Percentiles rank a stretch among this genome's conserved stretches.
These are phyloP conservation scores for Nadsonia commutata DNA, from an alignment of 1,139 yeast species.

Conservation along the genomic window DNA sequence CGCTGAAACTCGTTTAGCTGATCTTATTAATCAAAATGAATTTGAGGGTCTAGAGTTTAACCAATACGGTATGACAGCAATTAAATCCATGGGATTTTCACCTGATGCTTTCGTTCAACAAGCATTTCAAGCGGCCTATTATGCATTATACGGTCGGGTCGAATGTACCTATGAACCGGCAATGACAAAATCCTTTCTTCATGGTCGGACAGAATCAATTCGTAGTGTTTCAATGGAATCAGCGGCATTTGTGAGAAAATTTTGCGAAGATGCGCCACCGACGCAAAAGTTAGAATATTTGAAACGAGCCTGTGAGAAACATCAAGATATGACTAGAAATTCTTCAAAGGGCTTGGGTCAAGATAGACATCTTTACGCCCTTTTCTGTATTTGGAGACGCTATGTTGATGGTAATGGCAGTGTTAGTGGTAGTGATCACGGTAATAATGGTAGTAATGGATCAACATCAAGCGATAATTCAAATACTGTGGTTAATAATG, in stretches of 20 bases:
- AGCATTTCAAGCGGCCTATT: constrained; percentile 89
- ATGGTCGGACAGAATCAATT: constrained; percentile 88
- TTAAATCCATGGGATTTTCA: constrained; percentile 74
- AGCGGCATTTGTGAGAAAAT: constrained; percentile 67
- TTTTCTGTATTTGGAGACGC: constrained; percentile 80
- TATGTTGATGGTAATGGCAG: constrained; percentile 32
- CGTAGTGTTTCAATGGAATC: constrained; percentile 74
- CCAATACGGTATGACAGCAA: constrained; percentile 59
- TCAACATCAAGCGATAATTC: constrained; percentile 8
- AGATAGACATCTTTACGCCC: constrained; percentile 78
- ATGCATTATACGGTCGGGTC: constrained; percentile 81
- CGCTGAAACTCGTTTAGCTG: constrained; percentile 82
- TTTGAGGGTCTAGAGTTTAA: constrained; percentile 69
- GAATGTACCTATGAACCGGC: constrained; percentile 95
- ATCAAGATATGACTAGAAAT: constrained; percentile 50
- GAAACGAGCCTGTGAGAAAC: constrained; percentile 55
- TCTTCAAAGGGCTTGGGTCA: constrained; percentile 73
- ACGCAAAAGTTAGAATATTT: constrained; percentile 47
- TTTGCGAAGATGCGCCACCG: constrained; percentile 58
- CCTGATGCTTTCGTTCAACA: constrained; percentile 93
- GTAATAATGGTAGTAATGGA: constrained; percentile 15
- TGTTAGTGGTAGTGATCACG: constrained; percentile 10
- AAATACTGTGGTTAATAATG: constrained; percentile 3
- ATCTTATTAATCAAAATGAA: constrained; percentile 80
- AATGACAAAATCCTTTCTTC: constrained; percentile 76